Conservation (phyloP, 805 yeast species). For the Trichomonascus vanleenenianus region DNA sequence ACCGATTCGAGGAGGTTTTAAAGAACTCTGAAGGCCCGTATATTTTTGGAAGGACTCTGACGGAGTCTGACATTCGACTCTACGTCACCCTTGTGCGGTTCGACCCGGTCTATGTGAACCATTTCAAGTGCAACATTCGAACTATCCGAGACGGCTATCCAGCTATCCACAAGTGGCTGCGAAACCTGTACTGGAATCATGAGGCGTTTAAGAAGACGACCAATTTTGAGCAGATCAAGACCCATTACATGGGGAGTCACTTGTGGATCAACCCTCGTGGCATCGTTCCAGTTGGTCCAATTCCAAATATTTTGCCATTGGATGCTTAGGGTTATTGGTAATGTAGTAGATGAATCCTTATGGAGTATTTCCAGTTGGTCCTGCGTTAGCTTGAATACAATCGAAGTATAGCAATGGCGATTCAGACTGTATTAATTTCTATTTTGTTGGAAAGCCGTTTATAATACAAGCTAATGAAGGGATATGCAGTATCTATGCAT, state of each 20-base stretch:
- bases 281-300: slow-evolving; percentile 84
- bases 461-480: background rate
- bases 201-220: slow-evolving; percentile 74
- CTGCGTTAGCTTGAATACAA: too few relatives aligned
- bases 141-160: slow-evolving; percentile 79
- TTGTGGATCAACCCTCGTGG: slow-evolving; percentile 52
- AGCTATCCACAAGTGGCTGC: slow-evolving; percentile 66
- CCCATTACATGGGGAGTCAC: slow-evolving; percentile 86
- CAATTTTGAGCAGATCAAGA: slow-evolving; percentile 81
- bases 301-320: slow-evolving; percentile 60
- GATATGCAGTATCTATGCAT: background rate
- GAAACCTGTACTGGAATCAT: slow-evolving; percentile 73
- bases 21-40: slow-evolving; percentile 33
- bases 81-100: slow-evolving; percentile 84
- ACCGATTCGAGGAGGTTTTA: slow-evolving; percentile 59
- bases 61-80: slow-evolving; percentile 87
- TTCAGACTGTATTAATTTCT: too few relatives aligned
- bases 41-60: slow-evolving; percentile 56
- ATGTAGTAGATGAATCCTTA: too few relatives aligned
- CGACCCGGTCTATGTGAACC: slow-evolving; percentile 90
- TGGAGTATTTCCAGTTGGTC: too few relatives aligned
- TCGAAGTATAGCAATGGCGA: too few relatives aligned
- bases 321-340: too few relatives aligned
- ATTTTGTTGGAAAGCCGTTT: too few relatives aligned
- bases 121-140: slow-evolving; percentile 85